Base-by-base conservation (phyloP, 2,329 filamentous ascomycete genomes). In the Truncatella angustata region DNA sequence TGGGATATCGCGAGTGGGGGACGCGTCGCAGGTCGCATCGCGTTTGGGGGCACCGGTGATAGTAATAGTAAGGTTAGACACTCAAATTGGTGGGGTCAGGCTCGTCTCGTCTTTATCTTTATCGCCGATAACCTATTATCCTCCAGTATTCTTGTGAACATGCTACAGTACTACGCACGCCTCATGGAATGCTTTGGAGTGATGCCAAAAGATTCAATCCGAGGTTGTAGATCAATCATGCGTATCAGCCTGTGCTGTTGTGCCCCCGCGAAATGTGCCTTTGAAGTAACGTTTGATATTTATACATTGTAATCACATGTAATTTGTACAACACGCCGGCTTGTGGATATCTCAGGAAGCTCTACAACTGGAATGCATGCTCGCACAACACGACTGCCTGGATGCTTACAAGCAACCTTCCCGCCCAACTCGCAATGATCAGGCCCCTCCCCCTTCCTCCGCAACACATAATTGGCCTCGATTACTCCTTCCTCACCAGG, bases 401-500 rank as follows among this genome's bases (percentile, higher is more conserved):
- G 32, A 12, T n/a, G 32, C 11, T n/a, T 7, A 36, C 34, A 36
- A 36, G 6, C 14, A 16, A 12, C 34, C 2, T 36, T 5, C 18
- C 34, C 12, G 18, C 12, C 18, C 34, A 5, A 36, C 18, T 2
- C 18, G 11, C 34, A 36, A n/a, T n/a, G 34, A 12, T 12, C 34
- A 12, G 6, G 34, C 14, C 34, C 7, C 7, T 2, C 18, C 34
- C 34, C 5, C 12, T 40, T 10, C 24, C 24, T 9, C 5, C 20
- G n/a, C 7, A 20, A 40, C 24, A 40, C 37, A 23, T 21, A 3
- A 40, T 5, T 26, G 10, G 10, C 16, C 7, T 7, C 16, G 11
- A 16, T 44, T 55, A 66, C 50, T 65, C 57, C 52, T 58, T 64
- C 51, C 60, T 68, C 20, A 82, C 73, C 50, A 78, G 63, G 58